These are phyloP conservation scores for Schwanniomyces sp. DNA, from an alignment of 805 yeast species.

Conservation along the genomic window DNA sequence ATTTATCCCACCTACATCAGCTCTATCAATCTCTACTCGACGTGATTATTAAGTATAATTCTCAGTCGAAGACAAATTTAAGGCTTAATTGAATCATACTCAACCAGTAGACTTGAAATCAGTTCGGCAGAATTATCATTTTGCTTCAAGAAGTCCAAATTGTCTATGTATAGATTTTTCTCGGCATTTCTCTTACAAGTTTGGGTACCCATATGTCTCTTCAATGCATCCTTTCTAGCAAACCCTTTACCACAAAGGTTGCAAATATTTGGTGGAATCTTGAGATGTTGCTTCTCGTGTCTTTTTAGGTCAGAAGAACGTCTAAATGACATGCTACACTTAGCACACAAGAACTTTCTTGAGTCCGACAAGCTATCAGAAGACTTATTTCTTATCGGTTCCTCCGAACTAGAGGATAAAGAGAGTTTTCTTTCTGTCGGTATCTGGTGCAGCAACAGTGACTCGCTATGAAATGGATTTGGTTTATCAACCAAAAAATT, in stretches of 20 bases:
- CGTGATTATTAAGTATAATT: background rate
- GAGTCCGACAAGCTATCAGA: background rate
- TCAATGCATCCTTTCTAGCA: slow-evolving; percentile 80
- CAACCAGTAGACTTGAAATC: background rate
- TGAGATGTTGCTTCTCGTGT: slow-evolving; percentile 73
- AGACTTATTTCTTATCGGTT: background rate
- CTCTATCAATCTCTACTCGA: no score
- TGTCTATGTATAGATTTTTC: slow-evolving; percentile 39
- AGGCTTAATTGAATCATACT: background rate
- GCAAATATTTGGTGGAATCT: slow-evolving; percentile 74
- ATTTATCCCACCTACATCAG: no score
- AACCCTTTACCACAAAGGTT: slow-evolving; percentile 77
- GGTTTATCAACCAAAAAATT: slow-evolving; percentile 30
- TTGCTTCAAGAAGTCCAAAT: slow-evolving; percentile 24
- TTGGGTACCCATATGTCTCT: slow-evolving; percentile 70
- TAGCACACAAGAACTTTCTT: slow-evolving; percentile 54
- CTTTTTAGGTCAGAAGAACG: slow-evolving; percentile 70
- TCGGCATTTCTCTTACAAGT: slow-evolving; percentile 75
- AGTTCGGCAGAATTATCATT: background rate
- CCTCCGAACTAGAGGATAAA: background rate
- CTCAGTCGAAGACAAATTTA: background rate
- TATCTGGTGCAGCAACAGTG: slow-evolving; percentile 1
- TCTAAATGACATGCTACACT: slow-evolving; percentile 63
- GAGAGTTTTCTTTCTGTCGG: background rate
- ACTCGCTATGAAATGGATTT: background rate